Evolutionary conservation across 305 asterid genomes (phyloP).

Genomic region (Fraxinus dipetala): DNA sequence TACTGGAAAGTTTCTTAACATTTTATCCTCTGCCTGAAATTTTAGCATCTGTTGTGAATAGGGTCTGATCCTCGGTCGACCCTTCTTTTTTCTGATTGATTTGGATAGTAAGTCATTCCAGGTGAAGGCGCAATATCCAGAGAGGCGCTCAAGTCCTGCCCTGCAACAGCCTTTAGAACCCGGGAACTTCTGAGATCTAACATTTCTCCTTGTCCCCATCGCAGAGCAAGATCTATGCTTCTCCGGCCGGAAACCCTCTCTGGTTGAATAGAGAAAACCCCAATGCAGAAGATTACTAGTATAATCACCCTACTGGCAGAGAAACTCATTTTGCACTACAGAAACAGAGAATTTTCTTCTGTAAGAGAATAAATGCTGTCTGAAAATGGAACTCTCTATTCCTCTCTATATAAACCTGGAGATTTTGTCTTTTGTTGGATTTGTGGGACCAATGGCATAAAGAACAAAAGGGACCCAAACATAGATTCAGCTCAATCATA

Average conservation of each 20-base stretch:
- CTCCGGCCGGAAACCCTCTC: constrained; percentile 37
- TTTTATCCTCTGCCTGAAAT: background rate
- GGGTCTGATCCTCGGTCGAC: constrained; percentile 81
- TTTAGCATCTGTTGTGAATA: constrained; percentile 73
- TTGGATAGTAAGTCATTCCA: constrained; percentile 52
- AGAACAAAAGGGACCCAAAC: constrained; percentile 41
- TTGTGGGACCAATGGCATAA: constrained; percentile 57
- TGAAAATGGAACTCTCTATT: constrained; percentile 20
- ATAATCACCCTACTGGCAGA: constrained; percentile 36
- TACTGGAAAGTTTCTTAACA: constrained; percentile 27
- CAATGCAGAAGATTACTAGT: constrained; percentile 38
- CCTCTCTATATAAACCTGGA: constrained; percentile 34
- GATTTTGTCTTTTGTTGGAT: constrained; percentile 29
- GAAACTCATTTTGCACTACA: constrained; percentile 37
- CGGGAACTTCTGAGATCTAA: constrained; percentile 30
- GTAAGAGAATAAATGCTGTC: constrained; percentile 35
- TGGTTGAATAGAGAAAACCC: constrained; percentile 40
- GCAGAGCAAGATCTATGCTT: constrained; percentile 36
- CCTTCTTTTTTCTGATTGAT: constrained; percentile 62
- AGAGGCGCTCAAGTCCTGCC: constrained; percentile 33
- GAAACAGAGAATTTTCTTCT: constrained; percentile 21
- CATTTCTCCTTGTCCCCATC: constrained; percentile 30
- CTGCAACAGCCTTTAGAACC: constrained; percentile 29
- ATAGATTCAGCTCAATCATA: constrained; percentile 73
- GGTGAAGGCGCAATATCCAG: constrained; percentile 57